These are phyloP conservation scores for Pueraria montana DNA, from an alignment of 306 rosid genomes.

Conservation along the genomic window DNA sequence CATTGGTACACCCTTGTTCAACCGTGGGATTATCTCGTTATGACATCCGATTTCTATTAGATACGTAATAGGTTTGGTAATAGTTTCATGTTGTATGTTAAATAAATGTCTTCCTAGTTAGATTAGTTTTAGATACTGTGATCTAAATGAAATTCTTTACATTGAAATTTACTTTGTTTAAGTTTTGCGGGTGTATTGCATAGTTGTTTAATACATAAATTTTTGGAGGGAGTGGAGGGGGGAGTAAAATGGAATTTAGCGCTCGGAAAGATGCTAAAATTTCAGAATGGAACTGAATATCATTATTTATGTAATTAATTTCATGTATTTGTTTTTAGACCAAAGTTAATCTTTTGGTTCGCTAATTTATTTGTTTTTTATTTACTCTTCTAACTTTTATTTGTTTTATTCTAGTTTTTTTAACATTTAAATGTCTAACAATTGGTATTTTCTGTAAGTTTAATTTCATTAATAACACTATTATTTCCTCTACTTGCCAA, in stretches of 20 bases:
- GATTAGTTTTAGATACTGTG: conserved; percentile 17
- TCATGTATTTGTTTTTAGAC: background rate
- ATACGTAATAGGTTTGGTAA: conserved; percentile 3
- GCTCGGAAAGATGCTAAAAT: background rate
- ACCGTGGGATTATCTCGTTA: conserved; percentile 13
- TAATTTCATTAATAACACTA: background rate
- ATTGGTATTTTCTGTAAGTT: background rate
- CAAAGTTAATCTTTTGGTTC: background rate
- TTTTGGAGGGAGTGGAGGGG: background rate
- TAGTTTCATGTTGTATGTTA: conserved; percentile 49
- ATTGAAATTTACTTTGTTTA: background rate
- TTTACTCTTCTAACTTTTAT: background rate
- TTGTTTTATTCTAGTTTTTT: background rate
- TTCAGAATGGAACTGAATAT: background rate
- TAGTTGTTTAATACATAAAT: background rate
- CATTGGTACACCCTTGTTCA: conserved; percentile 21
- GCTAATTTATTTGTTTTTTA: background rate
- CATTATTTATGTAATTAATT: background rate
- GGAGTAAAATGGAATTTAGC: background rate
- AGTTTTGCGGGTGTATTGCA: conserved; percentile 15
- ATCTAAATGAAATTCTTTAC: conserved; percentile 26
- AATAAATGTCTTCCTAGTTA: conserved; percentile 29
- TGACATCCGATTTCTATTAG: conserved; percentile 4
- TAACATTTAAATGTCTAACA: background rate
- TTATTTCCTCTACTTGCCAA: background rate